Percentiles rank a stretch among this genome's conserved stretches.
These are phyloP conservation scores for Spathaspora girioi DNA, from an alignment of 805 yeast genomes.

Conservation along the genomic window DNA sequence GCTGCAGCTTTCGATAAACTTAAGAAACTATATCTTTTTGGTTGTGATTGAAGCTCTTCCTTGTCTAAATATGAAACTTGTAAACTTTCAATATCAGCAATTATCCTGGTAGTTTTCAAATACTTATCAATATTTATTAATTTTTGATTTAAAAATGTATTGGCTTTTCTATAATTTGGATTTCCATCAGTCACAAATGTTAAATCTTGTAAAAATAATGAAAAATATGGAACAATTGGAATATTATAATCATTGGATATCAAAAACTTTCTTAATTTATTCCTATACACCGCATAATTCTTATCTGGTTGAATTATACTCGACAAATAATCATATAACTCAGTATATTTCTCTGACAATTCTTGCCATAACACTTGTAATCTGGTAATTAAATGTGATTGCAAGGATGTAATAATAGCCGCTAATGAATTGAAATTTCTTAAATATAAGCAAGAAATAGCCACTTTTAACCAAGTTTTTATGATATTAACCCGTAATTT, in stretches of 20 bases:
- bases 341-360: slow-evolving; percentile 56
- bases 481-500: slow-evolving; percentile 53
- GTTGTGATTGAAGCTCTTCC: slow-evolving; percentile 3
- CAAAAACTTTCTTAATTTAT: slow-evolving; percentile 55
- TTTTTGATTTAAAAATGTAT: slow-evolving; percentile 52
- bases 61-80: slow-evolving; percentile 54
- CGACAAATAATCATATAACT: slow-evolving; percentile 59
- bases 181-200: slow-evolving; percentile 84
- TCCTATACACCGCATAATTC: slow-evolving; percentile 67
- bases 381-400: slow-evolving; percentile 67
- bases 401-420: slow-evolving; percentile 72
- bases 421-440: slow-evolving; percentile 78
- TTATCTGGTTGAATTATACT: slow-evolving; percentile 72
- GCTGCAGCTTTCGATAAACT: slow-evolving; percentile 5
- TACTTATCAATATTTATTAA: slow-evolving; percentile 74
- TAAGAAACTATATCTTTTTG: slow-evolving; percentile 21
- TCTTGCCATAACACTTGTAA: slow-evolving; percentile 56
- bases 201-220: slow-evolving; percentile 71
- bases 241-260: slow-evolving; percentile 45
- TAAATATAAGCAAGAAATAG: slow-evolving; percentile 67
- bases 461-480: slow-evolving; percentile 71
- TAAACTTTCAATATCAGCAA: slow-evolving; percentile 63
- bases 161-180: slow-evolving; percentile 60
- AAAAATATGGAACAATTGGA: slow-evolving; percentile 75
- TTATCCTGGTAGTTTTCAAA: slow-evolving; percentile 59